These are phyloP conservation scores for Russula sp. DNA, from an alignment of 768 basidiomycete genomes.

Conservation along the genomic window DNA sequence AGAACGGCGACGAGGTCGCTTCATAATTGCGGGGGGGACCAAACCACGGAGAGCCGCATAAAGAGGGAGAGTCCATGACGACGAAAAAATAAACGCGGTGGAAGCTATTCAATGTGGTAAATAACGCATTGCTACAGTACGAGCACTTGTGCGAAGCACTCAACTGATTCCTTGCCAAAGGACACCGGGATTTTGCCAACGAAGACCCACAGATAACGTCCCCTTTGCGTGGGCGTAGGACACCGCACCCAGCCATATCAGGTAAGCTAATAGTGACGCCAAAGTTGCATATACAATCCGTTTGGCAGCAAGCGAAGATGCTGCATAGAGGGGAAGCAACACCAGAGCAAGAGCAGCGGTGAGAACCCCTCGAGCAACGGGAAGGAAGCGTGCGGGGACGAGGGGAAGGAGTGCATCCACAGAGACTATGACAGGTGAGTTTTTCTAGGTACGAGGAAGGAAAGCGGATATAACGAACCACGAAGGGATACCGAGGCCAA, in stretches of 20 bases:
- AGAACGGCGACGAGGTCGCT: slow-evolving; percentile 45
- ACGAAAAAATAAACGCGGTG: slow-evolving; percentile 59
- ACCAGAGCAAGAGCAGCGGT: slow-evolving; percentile 39
- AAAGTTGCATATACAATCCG: slow-evolving; percentile 50
- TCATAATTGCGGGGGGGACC: slow-evolving; percentile 33
- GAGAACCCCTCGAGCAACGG: slow-evolving; percentile 36
- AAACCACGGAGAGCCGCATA: slow-evolving; percentile 53
- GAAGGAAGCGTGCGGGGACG: slow-evolving; percentile 34
- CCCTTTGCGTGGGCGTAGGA: slow-evolving; percentile 48
- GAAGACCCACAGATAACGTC: slow-evolving; percentile 34
- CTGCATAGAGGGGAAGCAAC: slow-evolving; percentile 47
- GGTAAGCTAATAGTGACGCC: slow-evolving; percentile 53
- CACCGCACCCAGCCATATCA: slow-evolving; percentile 53
- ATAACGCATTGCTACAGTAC: neutral
- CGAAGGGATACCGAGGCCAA: slow-evolving; percentile 59
- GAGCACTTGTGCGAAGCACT: slow-evolving; percentile 27
- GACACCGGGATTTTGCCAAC: slow-evolving; percentile 39
- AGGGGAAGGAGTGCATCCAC: slow-evolving; percentile 47
- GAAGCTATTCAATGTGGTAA: slow-evolving; percentile 37
- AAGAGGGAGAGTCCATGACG: slow-evolving; percentile 57
- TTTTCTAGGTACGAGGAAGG: slow-evolving; percentile 8
- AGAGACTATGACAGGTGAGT: slow-evolving; percentile 40
- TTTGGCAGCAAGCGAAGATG: slow-evolving; percentile 49
- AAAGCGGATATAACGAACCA: slow-evolving; percentile 40
- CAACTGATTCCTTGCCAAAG: slow-evolving; percentile 63